Conservation (phyloP, 2,329 filamentous ascomycete species). For the Tothia fuscella region DNA sequence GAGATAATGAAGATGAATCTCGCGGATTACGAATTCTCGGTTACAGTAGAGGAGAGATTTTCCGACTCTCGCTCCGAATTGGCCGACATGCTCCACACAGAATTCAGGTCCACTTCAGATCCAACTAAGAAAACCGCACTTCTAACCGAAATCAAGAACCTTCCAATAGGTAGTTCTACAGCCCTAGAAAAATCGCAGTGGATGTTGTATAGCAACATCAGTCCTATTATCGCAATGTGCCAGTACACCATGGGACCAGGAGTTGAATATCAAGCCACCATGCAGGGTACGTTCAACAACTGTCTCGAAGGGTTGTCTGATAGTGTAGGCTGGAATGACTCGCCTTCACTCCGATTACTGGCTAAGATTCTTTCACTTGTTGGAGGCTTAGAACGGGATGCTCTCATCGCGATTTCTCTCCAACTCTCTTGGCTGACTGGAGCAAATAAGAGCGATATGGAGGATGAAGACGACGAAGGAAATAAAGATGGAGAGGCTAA, state of each 20-base stretch:
- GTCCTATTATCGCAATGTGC: conserved; percentile 11
- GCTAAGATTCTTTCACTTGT: conserved; percentile 14
- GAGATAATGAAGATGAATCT: conserved; percentile 3
- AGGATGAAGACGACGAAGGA: conserved; percentile 2
- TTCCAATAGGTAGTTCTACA: neutral
- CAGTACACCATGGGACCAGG: conserved; percentile 14
- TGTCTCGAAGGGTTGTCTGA: conserved; percentile 14
- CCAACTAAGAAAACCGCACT: neutral
- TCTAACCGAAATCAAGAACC: neutral
- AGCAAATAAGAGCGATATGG: neutral
- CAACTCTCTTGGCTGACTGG: conserved; percentile 13
- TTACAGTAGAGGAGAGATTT: conserved; percentile 4
- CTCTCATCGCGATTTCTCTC: conserved; percentile 13
- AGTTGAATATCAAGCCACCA: conserved; percentile 12
- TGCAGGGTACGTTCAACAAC: conserved; percentile 12
- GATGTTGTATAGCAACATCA: neutral
- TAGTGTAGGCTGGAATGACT: conserved; percentile 13
- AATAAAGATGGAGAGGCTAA: conserved; percentile 2
- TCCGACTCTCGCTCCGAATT: conserved; percentile 9
- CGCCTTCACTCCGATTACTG: conserved; percentile 11
- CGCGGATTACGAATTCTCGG: no score
- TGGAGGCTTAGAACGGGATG: conserved; percentile 14
- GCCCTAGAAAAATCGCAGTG: neutral
- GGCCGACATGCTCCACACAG: conserved; percentile 12
- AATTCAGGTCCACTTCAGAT: neutral